A percentile compares a stretch with the other conserved stretches of the same genome.
Conservation (phyloP, 1,284 basidiomycete genomes). For the Ustilago esculenta region DNA sequence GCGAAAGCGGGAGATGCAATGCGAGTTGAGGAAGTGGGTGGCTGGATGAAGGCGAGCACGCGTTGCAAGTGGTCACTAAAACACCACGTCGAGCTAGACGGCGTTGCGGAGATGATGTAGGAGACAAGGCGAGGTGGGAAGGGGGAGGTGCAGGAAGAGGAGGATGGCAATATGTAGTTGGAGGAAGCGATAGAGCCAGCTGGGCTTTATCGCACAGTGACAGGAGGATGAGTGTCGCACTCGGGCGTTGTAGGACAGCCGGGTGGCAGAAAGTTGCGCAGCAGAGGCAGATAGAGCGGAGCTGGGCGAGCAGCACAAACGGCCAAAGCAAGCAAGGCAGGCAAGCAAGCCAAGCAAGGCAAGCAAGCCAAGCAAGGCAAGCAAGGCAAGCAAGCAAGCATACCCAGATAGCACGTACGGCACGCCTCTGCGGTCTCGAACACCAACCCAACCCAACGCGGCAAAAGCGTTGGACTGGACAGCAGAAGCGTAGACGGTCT, state of each 20-base stretch:
- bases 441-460: no score
- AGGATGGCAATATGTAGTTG: constrained; percentile 20
- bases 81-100: constrained; percentile 23
- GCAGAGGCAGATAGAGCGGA: no score
- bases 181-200: background rate
- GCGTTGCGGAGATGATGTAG: constrained; percentile 6
- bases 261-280: no score
- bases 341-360: background rate
- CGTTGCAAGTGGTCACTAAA: constrained; percentile 17
- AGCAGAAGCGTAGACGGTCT: background rate
- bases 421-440: no score
- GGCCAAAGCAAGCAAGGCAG: no score
- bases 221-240: background rate
- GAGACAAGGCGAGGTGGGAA: constrained; percentile 1
- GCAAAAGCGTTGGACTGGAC: no score
- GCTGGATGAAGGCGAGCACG: constrained; percentile 1
- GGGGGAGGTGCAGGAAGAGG: background rate
- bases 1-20: background rate
- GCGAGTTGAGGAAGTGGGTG: background rate
- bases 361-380: constrained; percentile 1
- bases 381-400: no score
- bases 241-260: background rate
- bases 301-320: no score
- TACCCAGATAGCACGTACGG: no score
- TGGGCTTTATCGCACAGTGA: background rate